These are phyloP conservation scores for Candida yuanshanica DNA, from an alignment of 805 yeast genomes.

Conservation along the genomic window DNA sequence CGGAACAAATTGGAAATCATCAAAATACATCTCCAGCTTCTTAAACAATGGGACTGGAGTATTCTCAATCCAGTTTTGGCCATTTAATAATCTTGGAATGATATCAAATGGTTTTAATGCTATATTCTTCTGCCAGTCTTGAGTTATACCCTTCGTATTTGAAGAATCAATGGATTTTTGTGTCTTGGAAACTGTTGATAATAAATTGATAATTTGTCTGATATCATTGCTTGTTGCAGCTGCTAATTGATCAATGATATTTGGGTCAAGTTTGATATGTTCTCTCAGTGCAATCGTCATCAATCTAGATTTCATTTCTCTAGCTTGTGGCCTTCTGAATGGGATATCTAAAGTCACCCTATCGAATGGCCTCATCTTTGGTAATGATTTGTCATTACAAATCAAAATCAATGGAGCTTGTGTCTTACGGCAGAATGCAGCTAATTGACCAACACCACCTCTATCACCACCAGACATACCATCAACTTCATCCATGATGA, in stretches of 20 bases:
- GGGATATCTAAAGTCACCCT: constrained; percentile 71
- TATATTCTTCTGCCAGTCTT: constrained; percentile 85
- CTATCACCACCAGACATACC: constrained; percentile 99
- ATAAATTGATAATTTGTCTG: constrained; percentile 84
- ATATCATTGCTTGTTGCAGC: constrained; percentile 86
- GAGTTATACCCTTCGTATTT: constrained; percentile 57
- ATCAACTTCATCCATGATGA: constrained; percentile 98
- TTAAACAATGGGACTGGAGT: constrained; percentile 62
- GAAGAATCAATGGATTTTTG: constrained; percentile 55
- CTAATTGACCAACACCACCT: constrained; percentile 96
- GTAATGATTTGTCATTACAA: constrained; percentile 87
- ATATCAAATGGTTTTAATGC: constrained; percentile 91
- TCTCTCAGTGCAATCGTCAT: constrained; percentile 90
- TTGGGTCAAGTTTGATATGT: constrained; percentile 71
- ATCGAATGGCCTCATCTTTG: constrained; percentile 96
- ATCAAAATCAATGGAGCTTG: constrained; percentile 87
- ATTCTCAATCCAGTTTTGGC: constrained; percentile 49
- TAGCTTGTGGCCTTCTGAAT: constrained; percentile 84
- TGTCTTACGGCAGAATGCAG: constrained; percentile 79
- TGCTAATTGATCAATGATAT: constrained; percentile 76
- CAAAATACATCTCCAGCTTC: constrained; percentile 83
- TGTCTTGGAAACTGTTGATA: constrained; percentile 80
- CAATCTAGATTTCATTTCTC: constrained; percentile 73
- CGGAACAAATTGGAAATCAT: constrained; percentile 92
- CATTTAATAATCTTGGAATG: constrained; percentile 58